A percentile compares a stretch with the other conserved stretches of the same genome.
These are phyloP conservation scores for Arthrobotrys entomopaga DNA, from an alignment of 2,329 filamentous ascomycete genomes.

Conservation along the genomic window DNA sequence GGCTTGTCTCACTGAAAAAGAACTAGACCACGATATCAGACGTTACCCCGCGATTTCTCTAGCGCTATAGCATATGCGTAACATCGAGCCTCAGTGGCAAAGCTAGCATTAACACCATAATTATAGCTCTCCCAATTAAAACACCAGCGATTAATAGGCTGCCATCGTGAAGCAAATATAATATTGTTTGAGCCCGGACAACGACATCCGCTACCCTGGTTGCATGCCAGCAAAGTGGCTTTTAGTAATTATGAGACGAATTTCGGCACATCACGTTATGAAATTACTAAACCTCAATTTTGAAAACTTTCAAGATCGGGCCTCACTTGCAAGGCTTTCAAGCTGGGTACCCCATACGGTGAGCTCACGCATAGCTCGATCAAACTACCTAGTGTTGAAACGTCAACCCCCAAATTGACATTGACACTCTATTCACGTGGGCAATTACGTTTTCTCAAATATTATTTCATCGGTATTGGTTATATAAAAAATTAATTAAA, in stretches of 20 bases:
- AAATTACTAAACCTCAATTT: neutral
- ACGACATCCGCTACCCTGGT: neutral
- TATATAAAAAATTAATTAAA: neutral
- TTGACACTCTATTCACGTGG: too few species aligned
- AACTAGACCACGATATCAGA: neutral
- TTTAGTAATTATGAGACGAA: neutral
- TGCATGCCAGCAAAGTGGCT: too few species aligned
- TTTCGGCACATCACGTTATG: neutral
- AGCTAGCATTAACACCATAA: neutral
- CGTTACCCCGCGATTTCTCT: slow-evolving; percentile 5
- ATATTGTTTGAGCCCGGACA: neutral
- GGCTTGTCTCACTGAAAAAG: slow-evolving; percentile 4
- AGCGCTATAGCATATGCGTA: neutral
- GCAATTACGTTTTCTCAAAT: too few species aligned
- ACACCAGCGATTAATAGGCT: slow-evolving; percentile 8
- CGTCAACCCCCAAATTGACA: too few species aligned
- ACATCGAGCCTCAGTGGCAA: slow-evolving; percentile 7
- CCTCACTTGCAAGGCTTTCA: too few species aligned
- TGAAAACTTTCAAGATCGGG: too few species aligned
- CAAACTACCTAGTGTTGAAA: too few species aligned
- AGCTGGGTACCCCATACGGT: too few species aligned
- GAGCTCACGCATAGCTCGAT: too few species aligned
- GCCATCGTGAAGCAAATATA: slow-evolving; percentile 4
- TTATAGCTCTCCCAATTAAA: slow-evolving; percentile 12
- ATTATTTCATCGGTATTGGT: neutral